phyloP scores from a whole-genome alignment of 495 filamentous ascomycete species.

The Aspergillus steynii region DNA sequence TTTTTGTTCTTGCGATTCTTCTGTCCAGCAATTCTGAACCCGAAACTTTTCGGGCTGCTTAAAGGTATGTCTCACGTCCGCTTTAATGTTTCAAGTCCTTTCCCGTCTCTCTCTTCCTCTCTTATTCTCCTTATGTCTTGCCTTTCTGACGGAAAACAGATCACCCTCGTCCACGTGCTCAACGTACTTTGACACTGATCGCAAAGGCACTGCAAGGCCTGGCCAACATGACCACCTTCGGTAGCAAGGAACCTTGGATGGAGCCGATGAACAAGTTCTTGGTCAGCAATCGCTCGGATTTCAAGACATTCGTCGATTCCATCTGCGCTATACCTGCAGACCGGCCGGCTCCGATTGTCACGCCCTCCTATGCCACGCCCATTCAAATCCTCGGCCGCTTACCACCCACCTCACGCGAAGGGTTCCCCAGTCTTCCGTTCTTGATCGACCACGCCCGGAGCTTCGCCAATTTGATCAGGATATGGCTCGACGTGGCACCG shows the following conservation, averaged over 20 bases:
- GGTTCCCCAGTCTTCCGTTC: conserved; percentile 92
- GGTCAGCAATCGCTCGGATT: conserved; percentile 54
- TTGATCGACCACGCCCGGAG: conserved; percentile 88
- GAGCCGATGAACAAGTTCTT: conserved; percentile 87
- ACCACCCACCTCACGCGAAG: conserved; percentile 80
- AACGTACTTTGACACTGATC: conserved; percentile 89
- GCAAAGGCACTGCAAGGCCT: conserved; percentile 95
- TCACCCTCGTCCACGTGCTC: conserved; percentile 81
- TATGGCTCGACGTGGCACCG: conserved; percentile 74
- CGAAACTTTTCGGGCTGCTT: conserved; percentile 90
- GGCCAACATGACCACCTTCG: conserved; percentile 90
- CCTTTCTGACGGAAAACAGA: conserved; percentile 49
- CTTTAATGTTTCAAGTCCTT: not conserved
- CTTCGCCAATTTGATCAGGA: conserved; percentile 81
- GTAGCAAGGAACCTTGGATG: conserved; percentile 98
- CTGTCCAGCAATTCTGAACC: conserved; percentile 93
- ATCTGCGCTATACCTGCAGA: conserved; percentile 82
- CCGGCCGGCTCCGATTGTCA: conserved; percentile 60
- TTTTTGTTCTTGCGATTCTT: conserved; percentile 97
- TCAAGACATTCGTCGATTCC: conserved; percentile 84
- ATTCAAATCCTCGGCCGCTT: conserved; percentile 86
- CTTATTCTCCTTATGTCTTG: conserved; percentile 4
- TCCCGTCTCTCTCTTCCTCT: not conserved
- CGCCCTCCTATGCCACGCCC: conserved; percentile 89
- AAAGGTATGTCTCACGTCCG: conserved; percentile 54